Evolutionary conservation across 2,329 filamentous ascomycete species (phyloP).

Genomic region (Pseudogymnoascus sp.): DNA sequence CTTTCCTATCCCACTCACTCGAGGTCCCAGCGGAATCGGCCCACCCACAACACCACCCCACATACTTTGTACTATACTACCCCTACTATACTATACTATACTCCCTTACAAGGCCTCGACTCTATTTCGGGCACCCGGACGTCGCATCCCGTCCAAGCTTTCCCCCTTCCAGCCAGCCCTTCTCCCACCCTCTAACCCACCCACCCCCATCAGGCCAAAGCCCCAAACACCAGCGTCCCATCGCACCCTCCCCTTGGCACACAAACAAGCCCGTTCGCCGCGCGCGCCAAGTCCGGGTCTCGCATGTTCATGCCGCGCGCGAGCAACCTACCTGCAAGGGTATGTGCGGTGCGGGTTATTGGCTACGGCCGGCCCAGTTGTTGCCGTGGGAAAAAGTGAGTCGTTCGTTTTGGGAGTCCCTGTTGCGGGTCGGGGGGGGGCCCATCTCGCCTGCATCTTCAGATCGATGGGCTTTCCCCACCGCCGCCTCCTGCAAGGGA

Average conservation of each 20-base stretch:
- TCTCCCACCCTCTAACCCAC: not conserved
- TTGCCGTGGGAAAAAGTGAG: not conserved
- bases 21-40: not conserved
- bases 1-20: not conserved
- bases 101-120: not conserved
- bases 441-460: not conserved
- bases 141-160: not conserved
- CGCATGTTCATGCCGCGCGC: not conserved
- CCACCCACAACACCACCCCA: not conserved
- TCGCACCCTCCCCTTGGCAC: not conserved
- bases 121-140: slow-evolving; percentile 2
- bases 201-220: not conserved
- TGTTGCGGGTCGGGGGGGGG: not conserved
- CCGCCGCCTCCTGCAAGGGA: not conserved
- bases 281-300: not conserved
- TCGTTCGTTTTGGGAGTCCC: not conserved
- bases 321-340: not conserved
- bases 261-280: not conserved
- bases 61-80: not conserved
- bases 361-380: not conserved
- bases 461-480: not conserved
- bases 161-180: not conserved
- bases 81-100: not conserved
- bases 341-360: not conserved
- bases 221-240: slow-evolving; percentile 2